Evolutionary conservation across 2,329 filamentous ascomycete genomes (phyloP).

Genomic region (Botrytis pseudocinerea): DNA sequence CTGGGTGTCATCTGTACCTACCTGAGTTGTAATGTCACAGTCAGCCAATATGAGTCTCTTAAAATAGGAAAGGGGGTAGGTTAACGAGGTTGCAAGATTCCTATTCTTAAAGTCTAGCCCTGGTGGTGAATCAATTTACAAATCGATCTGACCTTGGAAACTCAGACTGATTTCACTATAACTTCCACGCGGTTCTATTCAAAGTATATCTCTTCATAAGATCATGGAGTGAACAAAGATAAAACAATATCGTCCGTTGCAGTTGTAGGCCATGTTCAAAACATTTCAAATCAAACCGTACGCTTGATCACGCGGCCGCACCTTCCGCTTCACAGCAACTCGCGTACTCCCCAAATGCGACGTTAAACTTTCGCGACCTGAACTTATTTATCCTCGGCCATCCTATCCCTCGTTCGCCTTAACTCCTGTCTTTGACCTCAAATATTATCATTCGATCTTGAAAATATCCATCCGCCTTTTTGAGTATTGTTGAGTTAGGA

Average conservation of each 20-base stretch:
- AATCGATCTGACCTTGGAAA: neutral
- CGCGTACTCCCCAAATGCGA: neutral
- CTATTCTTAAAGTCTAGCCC: neutral
- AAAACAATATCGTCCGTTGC: neutral
- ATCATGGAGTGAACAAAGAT: neutral
- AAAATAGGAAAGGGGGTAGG: neutral
- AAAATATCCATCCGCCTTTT: neutral
- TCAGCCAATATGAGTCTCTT: neutral
- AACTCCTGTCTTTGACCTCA: neutral
- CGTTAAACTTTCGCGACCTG: conserved; percentile 6
- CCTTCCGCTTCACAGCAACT: neutral
- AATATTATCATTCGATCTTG: neutral
- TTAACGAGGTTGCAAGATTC: neutral
- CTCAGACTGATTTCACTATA: neutral
- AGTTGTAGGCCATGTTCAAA: no score
- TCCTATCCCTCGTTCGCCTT: neutral
- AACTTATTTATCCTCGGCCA: neutral
- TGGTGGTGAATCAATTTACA: neutral
- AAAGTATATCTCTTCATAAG: neutral
- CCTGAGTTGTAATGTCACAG: neutral
- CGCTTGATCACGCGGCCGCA: neutral
- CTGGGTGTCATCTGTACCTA: neutral
- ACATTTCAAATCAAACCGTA: neutral
- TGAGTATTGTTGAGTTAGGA: neutral
- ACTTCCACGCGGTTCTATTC: neutral